A percentile compares a stretch with the other conserved stretches of the same genome.
phyloP scores from a whole-genome alignment of 768 basidiomycete species.

The Pisolithus tinctorius region DNA sequence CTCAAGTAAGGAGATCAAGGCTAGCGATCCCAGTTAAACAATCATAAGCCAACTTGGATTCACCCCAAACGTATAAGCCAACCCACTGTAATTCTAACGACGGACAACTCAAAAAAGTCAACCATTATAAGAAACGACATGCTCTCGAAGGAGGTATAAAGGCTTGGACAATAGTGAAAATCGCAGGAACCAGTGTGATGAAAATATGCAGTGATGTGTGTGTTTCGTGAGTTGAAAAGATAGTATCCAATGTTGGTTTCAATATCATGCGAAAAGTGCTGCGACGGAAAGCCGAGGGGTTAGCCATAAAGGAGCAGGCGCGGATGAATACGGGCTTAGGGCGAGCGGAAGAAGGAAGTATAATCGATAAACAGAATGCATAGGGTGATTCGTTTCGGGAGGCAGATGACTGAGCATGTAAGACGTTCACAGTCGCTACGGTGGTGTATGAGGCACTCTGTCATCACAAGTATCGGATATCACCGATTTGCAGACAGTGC shows the following conservation, averaged over 20 bases:
- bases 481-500: conserved; percentile 37
- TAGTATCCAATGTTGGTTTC: background rate
- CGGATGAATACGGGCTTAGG: background rate
- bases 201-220: background rate
- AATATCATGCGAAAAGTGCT: background rate
- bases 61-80: no score
- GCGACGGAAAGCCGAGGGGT: background rate
- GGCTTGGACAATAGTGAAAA: background rate
- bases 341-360: background rate
- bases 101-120: no score
- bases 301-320: background rate
- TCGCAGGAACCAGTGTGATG: background rate
- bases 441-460: background rate
- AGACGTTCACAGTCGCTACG: background rate
- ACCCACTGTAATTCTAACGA: no score
- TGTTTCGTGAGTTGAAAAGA: background rate
- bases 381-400: background rate
- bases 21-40: no score
- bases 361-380: background rate
- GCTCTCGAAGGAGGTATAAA: no score
- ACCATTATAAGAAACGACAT: no score
- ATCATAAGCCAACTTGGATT: no score
- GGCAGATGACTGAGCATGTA: background rate
- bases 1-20: no score
- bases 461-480: conserved; percentile 1